Evolutionary conservation across 208 protist species (phyloP), one percentile per base, ranked within the genome.

Genomic region (Leptomonas pyrrhocoris): DNA sequence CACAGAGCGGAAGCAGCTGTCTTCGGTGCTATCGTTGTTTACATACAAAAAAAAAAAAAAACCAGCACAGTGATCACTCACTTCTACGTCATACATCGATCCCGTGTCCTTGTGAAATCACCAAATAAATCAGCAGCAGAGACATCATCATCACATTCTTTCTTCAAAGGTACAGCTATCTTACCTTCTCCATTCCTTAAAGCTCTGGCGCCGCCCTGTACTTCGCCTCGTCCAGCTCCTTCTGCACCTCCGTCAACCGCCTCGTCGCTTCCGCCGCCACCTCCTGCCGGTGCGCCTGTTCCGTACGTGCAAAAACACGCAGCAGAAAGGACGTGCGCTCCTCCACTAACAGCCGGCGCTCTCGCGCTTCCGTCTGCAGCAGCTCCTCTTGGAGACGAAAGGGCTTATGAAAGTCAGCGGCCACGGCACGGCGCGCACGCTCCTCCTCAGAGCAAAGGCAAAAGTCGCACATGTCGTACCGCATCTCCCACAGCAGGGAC

Each of bases 401-500:
- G 1, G 60, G 60, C 45, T 54, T 48, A 46, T 74, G 25, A 36
- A 74, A 72, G 11, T 53, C 45, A 1, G 46, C 43, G 18, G 49
- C 48, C 48, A 74, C 34, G 16, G n/a, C n/a, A 30, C 62, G 61
- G 1, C 74, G 60, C 25, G 46, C 60, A 2, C 68, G 53, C 30
- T 48, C 68, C 58, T 74, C 74, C 19, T 80, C 74, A 1, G 46
- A 15, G 55, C 64, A 76, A 19, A 87, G 28, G 19, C 62, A 63
- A 7, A 19, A 46, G 42, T 86, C 75, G 51, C 80, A 81, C 15
- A 64, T 31, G 28, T 75, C 62, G 66, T 87, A 80, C 18, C 81
- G 73, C 85, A 87, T 87, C 38, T 75, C 75, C 85, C 85, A 90
- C 28, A 90, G 66, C 57, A 90, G 57, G 15, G 62, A 63, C 53